Evolutionary conservation across 257 asterid species (phyloP).

Genomic region (Gentiana straminea): DNA sequence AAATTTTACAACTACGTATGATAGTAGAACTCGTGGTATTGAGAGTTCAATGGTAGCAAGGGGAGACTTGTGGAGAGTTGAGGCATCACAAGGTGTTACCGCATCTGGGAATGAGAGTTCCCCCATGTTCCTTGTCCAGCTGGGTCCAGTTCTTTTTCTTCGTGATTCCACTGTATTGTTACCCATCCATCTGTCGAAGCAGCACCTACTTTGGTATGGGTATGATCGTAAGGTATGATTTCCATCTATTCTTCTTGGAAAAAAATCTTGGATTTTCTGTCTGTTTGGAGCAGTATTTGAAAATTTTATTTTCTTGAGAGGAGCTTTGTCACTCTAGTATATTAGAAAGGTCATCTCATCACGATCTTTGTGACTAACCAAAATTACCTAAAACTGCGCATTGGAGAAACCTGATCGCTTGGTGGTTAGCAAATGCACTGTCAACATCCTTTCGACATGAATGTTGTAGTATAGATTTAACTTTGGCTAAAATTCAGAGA

Average conservation of each 20-base stretch:
- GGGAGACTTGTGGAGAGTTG: conserved; percentile 98
- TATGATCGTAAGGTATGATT: conserved; percentile 84
- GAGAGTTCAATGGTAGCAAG: conserved; percentile 83
- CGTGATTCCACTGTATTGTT: conserved; percentile 97
- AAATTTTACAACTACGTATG: conserved; percentile 73
- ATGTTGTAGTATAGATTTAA: too few relatives aligned
- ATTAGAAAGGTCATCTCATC: neutral
- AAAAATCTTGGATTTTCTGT: neutral
- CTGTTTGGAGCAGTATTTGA: neutral
- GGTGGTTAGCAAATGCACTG: too few relatives aligned
- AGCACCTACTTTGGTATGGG: conserved; percentile 96
- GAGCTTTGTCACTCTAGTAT: neutral
- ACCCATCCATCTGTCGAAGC: conserved; percentile 91
- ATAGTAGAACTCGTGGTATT: conserved; percentile 55
- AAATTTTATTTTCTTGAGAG: too few relatives aligned
- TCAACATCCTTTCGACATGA: too few relatives aligned
- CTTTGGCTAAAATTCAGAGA: too few relatives aligned
- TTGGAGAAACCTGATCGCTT: too few relatives aligned
- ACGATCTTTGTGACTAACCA: neutral
- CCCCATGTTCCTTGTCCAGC: conserved; percentile 84
- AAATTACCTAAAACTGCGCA: neutral
- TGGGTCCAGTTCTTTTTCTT: conserved; percentile 92
- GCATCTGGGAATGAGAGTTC: conserved; percentile 66
- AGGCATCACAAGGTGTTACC: conserved; percentile 85
- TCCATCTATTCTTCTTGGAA: neutral